Evolutionary conservation across 2,329 filamentous ascomycete genomes (phyloP).

Genomic region (Exophiala phaeomuriformis): DNA sequence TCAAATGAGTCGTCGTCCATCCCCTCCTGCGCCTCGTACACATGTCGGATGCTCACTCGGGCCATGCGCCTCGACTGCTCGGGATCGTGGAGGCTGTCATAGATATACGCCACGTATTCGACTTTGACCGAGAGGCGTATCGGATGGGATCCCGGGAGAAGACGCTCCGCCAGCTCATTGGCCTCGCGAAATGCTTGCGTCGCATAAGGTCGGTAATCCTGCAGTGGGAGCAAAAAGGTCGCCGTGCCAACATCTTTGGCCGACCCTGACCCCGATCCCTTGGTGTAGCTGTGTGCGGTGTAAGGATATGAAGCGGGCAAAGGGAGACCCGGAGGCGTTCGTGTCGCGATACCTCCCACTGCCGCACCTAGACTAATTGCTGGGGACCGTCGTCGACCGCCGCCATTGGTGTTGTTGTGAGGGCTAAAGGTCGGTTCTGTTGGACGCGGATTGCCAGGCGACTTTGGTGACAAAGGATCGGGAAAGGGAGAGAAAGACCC

Average conservation of each 20-base stretch:
- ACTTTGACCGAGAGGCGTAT: conserved; percentile 82
- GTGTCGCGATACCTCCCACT: conserved; percentile 41
- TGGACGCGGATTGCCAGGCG: conserved; percentile 9
- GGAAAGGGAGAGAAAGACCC: conserved; percentile 23
- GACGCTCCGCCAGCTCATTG: conserved; percentile 61
- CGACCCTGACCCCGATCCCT: background rate
- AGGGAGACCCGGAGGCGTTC: conserved; percentile 29
- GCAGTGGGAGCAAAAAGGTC: conserved; percentile 69
- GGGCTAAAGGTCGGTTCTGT: conserved; percentile 38
- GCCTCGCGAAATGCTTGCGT: conserved; percentile 74
- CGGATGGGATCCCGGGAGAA: conserved; percentile 82
- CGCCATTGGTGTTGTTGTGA: conserved; percentile 28
- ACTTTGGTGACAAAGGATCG: conserved; percentile 24
- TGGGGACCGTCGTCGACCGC: conserved; percentile 38
- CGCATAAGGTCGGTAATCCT: conserved; percentile 72
- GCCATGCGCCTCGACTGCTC: conserved; percentile 70
- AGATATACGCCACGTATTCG: conserved; percentile 87
- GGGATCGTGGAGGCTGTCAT: conserved; percentile 81
- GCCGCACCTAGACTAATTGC: conserved; percentile 52
- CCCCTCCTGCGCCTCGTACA: conserved; percentile 82
- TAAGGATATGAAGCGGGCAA: conserved; percentile 16
- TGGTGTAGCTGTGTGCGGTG: background rate
- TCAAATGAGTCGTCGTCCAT: conserved; percentile 95
- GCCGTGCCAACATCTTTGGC: conserved; percentile 42
- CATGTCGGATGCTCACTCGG: conserved; percentile 75